Evolutionary conservation across 2,329 filamentous ascomycete species (phyloP).

Genomic region (Fusarium musae): DNA sequence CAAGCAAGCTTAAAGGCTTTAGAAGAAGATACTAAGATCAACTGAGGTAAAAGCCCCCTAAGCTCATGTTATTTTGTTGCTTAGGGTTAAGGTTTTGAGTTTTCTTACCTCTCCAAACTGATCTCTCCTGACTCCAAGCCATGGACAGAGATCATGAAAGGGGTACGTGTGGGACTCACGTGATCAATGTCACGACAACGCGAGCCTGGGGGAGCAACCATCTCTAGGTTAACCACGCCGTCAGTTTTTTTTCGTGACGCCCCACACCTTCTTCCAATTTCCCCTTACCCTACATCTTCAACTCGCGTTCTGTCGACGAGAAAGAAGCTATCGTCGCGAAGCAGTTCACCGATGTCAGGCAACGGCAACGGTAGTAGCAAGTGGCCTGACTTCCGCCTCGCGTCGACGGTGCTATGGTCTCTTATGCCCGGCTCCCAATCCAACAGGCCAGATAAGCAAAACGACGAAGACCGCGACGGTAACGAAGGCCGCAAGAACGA

Average conservation of each 20-base stretch:
- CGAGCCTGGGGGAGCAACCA: neutral
- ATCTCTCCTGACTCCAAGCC: neutral
- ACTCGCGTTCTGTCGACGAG: conserved; percentile 24
- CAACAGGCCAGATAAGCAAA: conserved; percentile 40
- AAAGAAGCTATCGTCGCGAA: conserved; percentile 32
- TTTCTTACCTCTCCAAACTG: neutral
- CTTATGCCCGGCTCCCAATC: conserved; percentile 45
- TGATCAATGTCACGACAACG: conserved; percentile 23
- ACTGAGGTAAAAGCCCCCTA: neutral
- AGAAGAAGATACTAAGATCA: neutral
- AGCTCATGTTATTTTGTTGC: neutral
- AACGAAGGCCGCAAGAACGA: conserved; percentile 34
- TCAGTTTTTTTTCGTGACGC: conserved; percentile 44
- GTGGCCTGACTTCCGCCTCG: conserved; percentile 50
- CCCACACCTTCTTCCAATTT: conserved; percentile 42
- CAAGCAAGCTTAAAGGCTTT: neutral
- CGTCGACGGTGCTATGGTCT: conserved; percentile 45
- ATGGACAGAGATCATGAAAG: neutral
- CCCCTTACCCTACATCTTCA: conserved; percentile 43
- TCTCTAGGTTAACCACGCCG: conserved; percentile 36
- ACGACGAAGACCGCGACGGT: conserved; percentile 30
- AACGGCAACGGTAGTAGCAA: conserved; percentile 39
- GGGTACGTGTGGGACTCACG: conserved; percentile 29
- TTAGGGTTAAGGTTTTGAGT: neutral
- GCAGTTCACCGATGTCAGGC: conserved; percentile 44